These are phyloP conservation scores for Leccinum truebloodii DNA, from an alignment of 768 basidiomycete species.

Conservation along the genomic window DNA sequence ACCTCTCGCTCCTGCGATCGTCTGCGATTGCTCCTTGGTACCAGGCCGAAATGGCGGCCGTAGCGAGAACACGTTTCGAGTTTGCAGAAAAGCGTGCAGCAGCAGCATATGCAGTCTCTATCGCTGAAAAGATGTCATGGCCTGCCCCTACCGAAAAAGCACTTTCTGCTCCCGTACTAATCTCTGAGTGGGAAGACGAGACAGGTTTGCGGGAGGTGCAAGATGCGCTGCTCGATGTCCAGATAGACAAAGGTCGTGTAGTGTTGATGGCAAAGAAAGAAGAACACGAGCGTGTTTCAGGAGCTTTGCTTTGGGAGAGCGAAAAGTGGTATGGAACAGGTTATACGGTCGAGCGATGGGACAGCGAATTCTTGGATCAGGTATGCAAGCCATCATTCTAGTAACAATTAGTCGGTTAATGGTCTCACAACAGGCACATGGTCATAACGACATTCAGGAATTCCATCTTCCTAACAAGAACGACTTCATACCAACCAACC, in stretches of 20 bases:
- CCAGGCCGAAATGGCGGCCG: conserved; percentile 72
- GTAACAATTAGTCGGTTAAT: not conserved
- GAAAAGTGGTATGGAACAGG: conserved; percentile 95
- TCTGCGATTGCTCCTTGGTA: conserved; percentile 63
- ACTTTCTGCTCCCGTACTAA: conserved; percentile 68
- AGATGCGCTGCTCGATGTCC: conserved; percentile 61
- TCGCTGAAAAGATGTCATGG: conserved; percentile 74
- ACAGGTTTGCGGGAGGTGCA: conserved; percentile 52
- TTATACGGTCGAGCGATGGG: conserved; percentile 74
- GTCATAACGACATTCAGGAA: conserved; percentile 62
- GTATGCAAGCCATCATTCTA: conserved; percentile 30
- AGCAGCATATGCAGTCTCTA: conserved; percentile 74
- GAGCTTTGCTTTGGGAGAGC: conserved; percentile 58
- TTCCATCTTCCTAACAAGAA: conserved; percentile 84
- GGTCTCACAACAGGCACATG: conserved; percentile 51
- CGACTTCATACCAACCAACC: conserved; percentile 84
- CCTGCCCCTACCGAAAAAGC: conserved; percentile 80
- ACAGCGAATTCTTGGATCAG: conserved; percentile 59
- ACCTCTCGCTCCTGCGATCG: conserved; percentile 66
- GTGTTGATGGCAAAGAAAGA: conserved; percentile 80
- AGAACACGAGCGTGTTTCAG: conserved; percentile 54
- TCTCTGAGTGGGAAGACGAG: conserved; percentile 70
- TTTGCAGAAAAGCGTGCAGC: conserved; percentile 85
- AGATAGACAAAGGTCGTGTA: conserved; percentile 60
- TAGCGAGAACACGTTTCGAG: conserved; percentile 76